phyloP scores from a whole-genome alignment of 2,329 filamentous ascomycete genomes.

The Huntiella decipiens region DNA sequence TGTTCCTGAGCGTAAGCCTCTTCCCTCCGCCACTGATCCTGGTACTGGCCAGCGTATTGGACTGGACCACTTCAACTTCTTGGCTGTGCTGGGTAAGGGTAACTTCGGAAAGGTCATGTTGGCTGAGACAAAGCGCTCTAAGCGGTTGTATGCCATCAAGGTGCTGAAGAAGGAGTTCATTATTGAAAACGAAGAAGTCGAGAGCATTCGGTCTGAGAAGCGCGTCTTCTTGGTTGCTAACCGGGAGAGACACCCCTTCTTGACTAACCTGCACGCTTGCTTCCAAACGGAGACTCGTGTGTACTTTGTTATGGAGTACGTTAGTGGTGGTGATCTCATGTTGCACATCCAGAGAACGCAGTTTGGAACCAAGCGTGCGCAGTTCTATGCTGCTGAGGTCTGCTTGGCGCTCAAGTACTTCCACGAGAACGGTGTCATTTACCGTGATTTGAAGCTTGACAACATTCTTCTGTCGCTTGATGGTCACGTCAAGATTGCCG shows the following conservation, averaged over 20 bases:
- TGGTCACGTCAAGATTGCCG: constrained; percentile 94
- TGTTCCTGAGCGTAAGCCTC: constrained; percentile 29
- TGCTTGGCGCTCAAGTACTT: constrained; percentile 97
- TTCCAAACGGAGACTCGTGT: constrained; percentile 98
- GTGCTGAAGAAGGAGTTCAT: constrained; percentile 99
- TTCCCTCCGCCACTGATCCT: constrained; percentile 51
- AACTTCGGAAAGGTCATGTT: constrained; percentile 99
- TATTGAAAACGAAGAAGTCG: constrained; percentile 97
- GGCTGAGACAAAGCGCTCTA: constrained; percentile 83
- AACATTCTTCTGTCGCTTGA: constrained; percentile 88
- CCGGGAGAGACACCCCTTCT: constrained; percentile 88
- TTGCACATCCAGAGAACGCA: constrained; percentile 93
- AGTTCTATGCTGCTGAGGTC: constrained; percentile 97
- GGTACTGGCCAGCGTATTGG: constrained; percentile 75
- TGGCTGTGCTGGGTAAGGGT: constrained; percentile 92
- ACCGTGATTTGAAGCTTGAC: constrained; percentile 85
- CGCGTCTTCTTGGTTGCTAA: constrained; percentile 93
- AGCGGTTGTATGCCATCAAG: constrained; percentile 93
- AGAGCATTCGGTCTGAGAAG: constrained; percentile 95
- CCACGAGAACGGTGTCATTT: constrained; percentile 98
- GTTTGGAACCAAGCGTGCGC: constrained; percentile 86
- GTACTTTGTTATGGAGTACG: constrained; percentile 99
- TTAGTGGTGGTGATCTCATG: constrained; percentile 97
- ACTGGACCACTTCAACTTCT: constrained; percentile 96
- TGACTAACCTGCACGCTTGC: constrained; percentile 87